Conservation (phyloP, 2,329 filamentous ascomycete species). For the Penicillium sumatraense region DNA sequence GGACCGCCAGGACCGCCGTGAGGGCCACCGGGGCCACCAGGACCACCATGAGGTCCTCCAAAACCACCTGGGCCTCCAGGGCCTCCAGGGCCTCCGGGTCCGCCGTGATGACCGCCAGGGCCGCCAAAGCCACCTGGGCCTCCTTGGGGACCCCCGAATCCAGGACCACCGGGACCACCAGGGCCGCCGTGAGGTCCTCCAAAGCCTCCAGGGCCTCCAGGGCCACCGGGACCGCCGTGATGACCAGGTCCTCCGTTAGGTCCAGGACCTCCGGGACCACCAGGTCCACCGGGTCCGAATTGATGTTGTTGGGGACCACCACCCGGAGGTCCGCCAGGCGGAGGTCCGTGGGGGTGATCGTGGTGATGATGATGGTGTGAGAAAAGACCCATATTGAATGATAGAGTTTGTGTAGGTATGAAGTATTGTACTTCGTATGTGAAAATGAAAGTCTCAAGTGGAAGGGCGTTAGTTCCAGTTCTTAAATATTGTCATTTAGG, state of each 20-base stretch:
- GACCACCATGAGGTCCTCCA: neutral
- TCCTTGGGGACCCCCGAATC: neutral
- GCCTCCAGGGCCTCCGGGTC: neutral
- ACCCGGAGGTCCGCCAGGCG: neutral
- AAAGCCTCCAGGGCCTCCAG: neutral
- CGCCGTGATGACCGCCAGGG: neutral
- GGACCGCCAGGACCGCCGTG: neutral
- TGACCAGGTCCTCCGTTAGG: neutral
- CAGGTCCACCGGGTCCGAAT: neutral
- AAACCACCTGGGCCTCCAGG: neutral
- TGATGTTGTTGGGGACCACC: neutral
- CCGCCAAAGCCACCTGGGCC: neutral
- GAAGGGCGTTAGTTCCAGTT: neutral
- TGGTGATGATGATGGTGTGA: slow-evolving; percentile 8
- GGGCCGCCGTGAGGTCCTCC: neutral
- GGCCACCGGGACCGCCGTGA: neutral
- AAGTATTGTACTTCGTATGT: neutral
- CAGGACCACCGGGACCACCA: neutral
- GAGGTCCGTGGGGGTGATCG: neutral
- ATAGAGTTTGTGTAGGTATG: neutral
- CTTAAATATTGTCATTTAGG: neutral
- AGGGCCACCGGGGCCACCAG: neutral
- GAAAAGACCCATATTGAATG: slow-evolving; percentile 19
- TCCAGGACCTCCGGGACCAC: neutral
- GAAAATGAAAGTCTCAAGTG: no score